phyloP scores from a whole-genome alignment of 768 basidiomycete genomes.

The Tricholoma matsutake region DNA sequence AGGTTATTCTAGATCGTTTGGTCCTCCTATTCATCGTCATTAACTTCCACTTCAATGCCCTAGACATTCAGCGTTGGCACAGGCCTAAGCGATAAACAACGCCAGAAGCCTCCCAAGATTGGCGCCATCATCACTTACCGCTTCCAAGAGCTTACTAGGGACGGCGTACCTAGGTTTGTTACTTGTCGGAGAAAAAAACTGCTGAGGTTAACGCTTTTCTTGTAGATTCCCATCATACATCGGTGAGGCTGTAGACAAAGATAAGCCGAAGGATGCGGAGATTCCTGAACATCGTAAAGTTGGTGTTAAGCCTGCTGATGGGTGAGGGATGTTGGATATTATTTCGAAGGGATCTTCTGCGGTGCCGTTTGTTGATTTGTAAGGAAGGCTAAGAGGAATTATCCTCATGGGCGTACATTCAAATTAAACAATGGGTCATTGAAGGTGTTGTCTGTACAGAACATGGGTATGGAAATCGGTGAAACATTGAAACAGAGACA shows the following conservation, averaged over 20 bases:
- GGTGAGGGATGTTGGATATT: not conserved
- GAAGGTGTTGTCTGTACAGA: too few relatives aligned
- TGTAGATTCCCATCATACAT: conserved; percentile 52
- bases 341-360: too few relatives aligned
- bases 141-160: conserved; percentile 57
- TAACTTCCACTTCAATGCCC: not conserved
- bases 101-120: conserved; percentile 51
- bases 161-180: conserved; percentile 52
- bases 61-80: conserved; percentile 57
- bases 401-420: too few relatives aligned
- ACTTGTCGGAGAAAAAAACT: not conserved
- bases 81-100: conserved; percentile 51
- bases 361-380: not conserved
- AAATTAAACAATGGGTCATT: too few relatives aligned
- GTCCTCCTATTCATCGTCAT: not conserved
- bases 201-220: not conserved
- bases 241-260: conserved; percentile 52
- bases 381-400: too few relatives aligned
- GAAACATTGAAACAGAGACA: too few relatives aligned
- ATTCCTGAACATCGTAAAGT: conserved; percentile 39
- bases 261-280: conserved; percentile 52
- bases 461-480: too few relatives aligned
- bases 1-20: conserved; percentile 33
- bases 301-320: conserved; percentile 2
- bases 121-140: conserved; percentile 56